These are phyloP conservation scores for Hyaloscypha finlandica DNA, from an alignment of 495 filamentous ascomycete species.

Conservation along the genomic window DNA sequence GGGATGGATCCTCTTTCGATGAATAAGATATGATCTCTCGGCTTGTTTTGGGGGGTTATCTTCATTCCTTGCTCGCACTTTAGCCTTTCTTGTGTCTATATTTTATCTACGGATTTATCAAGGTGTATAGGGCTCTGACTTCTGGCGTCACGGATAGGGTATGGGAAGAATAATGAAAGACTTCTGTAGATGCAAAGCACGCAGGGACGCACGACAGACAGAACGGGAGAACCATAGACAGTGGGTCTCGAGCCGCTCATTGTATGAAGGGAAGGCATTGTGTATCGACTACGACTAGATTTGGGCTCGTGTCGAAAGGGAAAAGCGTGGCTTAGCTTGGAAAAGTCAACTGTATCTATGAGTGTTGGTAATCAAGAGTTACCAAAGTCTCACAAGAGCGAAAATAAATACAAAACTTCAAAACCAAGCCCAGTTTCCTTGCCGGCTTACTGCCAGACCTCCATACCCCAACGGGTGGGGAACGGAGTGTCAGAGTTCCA, in stretches of 20 bases:
- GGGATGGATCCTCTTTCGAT: slow-evolving; percentile 32
- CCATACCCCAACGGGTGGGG: no score
- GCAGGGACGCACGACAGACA: neutral
- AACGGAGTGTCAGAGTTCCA: neutral
- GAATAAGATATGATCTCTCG: slow-evolving; percentile 31
- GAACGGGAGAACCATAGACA: neutral
- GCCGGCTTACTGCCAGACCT: neutral
- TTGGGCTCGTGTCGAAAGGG: neutral
- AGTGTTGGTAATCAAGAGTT: neutral
- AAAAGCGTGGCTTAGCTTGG: neutral
- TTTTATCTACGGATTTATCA: slow-evolving; percentile 10
- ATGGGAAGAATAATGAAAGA: neutral
- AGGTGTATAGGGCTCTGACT: neutral
- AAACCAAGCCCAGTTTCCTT: neutral
- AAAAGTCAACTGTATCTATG: neutral
- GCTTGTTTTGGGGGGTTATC: neutral
- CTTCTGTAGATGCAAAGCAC: neutral
- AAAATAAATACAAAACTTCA: neutral
- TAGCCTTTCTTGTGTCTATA: slow-evolving; percentile 27
- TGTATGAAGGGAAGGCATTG: neutral
- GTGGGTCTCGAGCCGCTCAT: neutral
- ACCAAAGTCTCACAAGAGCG: neutral
- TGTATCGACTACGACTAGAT: neutral
- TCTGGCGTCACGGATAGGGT: neutral
- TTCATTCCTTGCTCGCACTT: slow-evolving; percentile 20